Evolutionary conservation across 2,329 filamentous ascomycete species (phyloP).

Genomic region (Fusarium sp.): DNA sequence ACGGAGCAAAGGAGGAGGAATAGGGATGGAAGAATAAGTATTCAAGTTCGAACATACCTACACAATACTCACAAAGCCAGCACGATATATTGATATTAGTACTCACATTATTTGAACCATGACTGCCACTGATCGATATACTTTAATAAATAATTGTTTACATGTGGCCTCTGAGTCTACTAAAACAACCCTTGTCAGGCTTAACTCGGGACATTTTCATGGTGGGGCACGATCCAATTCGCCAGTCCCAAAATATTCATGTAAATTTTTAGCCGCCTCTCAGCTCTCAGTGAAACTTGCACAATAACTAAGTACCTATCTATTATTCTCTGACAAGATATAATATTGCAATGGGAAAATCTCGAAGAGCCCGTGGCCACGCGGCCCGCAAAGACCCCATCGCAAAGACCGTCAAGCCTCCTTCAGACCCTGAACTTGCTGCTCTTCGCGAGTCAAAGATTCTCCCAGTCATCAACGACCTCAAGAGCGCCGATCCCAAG

Average conservation of each 20-base stretch:
- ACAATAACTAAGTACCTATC: neutral
- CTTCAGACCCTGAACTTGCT: conserved; percentile 69
- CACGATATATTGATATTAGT: neutral
- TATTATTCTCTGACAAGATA: neutral
- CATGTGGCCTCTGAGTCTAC: neutral
- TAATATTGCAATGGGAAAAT: conserved; percentile 65
- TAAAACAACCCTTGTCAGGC: conserved; percentile 13
- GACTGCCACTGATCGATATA: neutral
- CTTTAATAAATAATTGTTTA: neutral
- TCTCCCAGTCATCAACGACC: conserved; percentile 68
- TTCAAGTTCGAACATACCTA: neutral
- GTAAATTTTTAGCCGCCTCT: conserved; percentile 31
- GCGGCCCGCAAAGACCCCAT: conserved; percentile 63
- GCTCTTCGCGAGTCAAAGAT: conserved; percentile 71
- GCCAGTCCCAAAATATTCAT: conserved; percentile 28
- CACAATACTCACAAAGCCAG: neutral
- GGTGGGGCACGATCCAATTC: conserved; percentile 33
- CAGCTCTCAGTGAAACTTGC: neutral
- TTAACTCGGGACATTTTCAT: conserved; percentile 22
- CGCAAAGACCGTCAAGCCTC: conserved; percentile 66
- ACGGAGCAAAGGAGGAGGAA: neutral
- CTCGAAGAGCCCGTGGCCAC: conserved; percentile 62
- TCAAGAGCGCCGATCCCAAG: conserved; percentile 67
- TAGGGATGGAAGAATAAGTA: neutral
- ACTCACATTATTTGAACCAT: neutral